phyloP scores from a whole-genome alignment of 148 eudicot species.

The Rhododendron kiyosumense region DNA sequence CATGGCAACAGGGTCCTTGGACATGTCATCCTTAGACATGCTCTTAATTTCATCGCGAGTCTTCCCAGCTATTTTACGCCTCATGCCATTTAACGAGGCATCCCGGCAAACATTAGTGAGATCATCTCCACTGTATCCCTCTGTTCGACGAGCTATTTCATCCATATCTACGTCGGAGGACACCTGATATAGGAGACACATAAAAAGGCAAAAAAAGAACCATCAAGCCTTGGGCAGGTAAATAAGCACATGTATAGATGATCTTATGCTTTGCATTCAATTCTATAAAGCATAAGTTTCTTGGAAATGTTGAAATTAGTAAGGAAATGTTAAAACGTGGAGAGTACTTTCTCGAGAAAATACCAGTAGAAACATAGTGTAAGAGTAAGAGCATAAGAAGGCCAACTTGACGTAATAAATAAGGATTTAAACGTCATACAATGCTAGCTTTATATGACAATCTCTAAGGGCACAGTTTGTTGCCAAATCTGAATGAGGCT shows the following conservation, averaged over 20 bases:
- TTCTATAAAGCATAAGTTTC: not conserved
- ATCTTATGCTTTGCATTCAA: not conserved
- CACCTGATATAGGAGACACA: constrained; percentile 35
- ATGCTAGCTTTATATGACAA: not conserved
- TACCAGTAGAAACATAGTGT: not conserved
- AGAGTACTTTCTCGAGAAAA: not conserved
- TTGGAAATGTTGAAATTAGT: not conserved
- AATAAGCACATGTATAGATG: not conserved
- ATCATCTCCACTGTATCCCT: constrained; percentile 99
- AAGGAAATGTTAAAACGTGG: not conserved
- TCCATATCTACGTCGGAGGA: constrained; percentile 79
- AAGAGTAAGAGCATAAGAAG: not conserved
- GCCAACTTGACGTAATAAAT: not conserved
- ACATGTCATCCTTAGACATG: constrained; percentile 94
- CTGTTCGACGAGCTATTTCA: constrained; percentile 86
- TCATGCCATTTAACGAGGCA: constrained; percentile 96
- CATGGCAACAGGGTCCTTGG: constrained; percentile 94
- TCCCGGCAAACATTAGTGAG: constrained; percentile 92
- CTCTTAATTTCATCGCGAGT: constrained; percentile 91
- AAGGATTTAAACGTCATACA: not conserved
- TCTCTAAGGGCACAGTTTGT: not conserved
- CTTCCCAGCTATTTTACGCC: constrained; percentile 94
- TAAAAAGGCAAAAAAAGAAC: not conserved
- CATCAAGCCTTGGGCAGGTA: not conserved
- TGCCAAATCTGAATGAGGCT: not conserved